Evolutionary conservation across 768 basidiomycete genomes (phyloP).

Genomic region (Clavulina sp.): DNA sequence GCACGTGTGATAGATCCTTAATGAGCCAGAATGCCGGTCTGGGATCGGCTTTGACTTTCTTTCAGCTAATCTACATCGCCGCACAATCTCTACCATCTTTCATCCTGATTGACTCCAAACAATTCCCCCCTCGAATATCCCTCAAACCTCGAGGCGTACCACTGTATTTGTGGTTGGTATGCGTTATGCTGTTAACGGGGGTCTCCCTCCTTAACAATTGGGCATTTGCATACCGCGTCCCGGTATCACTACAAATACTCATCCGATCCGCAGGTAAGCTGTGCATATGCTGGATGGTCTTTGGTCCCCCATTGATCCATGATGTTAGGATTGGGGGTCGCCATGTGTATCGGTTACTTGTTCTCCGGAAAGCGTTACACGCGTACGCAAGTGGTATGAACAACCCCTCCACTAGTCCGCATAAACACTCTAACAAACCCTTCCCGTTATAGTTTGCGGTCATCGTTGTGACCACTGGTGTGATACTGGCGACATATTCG

Average conservation of each 20-base stretch:
- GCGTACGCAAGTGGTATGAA: slow-evolving; percentile 40
- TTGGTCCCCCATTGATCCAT: neutral
- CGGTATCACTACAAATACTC: slow-evolving; percentile 63
- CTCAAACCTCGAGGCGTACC: slow-evolving; percentile 56
- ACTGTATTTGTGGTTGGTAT: slow-evolving; percentile 43
- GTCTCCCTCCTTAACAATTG: slow-evolving; percentile 65
- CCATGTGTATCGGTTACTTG: slow-evolving; percentile 54
- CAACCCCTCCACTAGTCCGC: neutral
- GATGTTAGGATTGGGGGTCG: slow-evolving; percentile 45
- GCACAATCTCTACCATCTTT: slow-evolving; percentile 48
- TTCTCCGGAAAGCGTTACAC: slow-evolving; percentile 44
- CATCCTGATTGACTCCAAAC: slow-evolving; percentile 23
- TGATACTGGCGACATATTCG: slow-evolving; percentile 55
- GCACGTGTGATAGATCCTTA: slow-evolving; percentile 57
- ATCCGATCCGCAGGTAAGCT: slow-evolving; percentile 66
- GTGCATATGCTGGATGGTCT: neutral
- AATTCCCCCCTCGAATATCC: slow-evolving; percentile 23
- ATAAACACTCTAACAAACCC: neutral
- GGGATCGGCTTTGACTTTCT: slow-evolving; percentile 74
- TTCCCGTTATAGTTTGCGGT: slow-evolving; percentile 31
- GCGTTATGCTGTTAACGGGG: slow-evolving; percentile 49
- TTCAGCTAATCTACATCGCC: slow-evolving; percentile 68
- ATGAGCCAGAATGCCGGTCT: slow-evolving; percentile 42
- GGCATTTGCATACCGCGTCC: slow-evolving; percentile 62
- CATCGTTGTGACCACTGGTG: slow-evolving; percentile 47